Base-by-base conservation (phyloP, 2,329 filamentous ascomycete genomes). In the Claviceps sp. region DNA sequence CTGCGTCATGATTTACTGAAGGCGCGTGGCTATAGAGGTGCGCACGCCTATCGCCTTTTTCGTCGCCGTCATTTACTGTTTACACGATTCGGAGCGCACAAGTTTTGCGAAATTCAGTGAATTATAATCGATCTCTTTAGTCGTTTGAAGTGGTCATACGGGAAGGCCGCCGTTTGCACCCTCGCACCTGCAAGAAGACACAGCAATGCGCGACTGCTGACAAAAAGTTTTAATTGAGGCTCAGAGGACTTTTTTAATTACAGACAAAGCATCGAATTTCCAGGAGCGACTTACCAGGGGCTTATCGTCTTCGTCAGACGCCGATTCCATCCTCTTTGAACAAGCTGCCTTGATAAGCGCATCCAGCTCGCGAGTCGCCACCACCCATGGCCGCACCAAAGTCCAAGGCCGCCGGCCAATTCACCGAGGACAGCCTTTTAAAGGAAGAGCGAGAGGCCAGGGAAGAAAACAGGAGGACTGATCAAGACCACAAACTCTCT, bases 401-500 rank as follows among this genome's bases (percentile, higher is more conserved):
- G 1, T 52, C 55, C 2, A 54, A 57, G 14, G 52, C 56, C 13
- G 22, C 55, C 8, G 37, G 22, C 3, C 59, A 61, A 1, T 55
- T 59, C 1, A 50, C 54, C 0, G 61, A 59, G 4, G 60, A 67
- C 2, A 61, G 64, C 0, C 57, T 74, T 0, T 54, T 63, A 0
- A 64, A 62, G 7, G 68, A 70, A 16, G 71, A 73, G 42, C 61
- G 67, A 1, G 59, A 61, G 2, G 71, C 70, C 0, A 56, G 63
- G 0, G 40, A 52, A 0, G 64, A 62, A 1, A 73, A 72, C 9
- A 68, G 73, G 42, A 75, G 73, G 24, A 72, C 72, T 0, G 81
- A 82, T 45, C 70, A 75, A 13, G 72, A 72, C 44, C 52, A 60
- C 0, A 61, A 58, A 0, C 72, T 76, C 30, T 70, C 69, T 1